Evolutionary conservation across 176 grass and related monocot species (phyloP).

Genomic region (Miscanthus lutarioriparius): DNA sequence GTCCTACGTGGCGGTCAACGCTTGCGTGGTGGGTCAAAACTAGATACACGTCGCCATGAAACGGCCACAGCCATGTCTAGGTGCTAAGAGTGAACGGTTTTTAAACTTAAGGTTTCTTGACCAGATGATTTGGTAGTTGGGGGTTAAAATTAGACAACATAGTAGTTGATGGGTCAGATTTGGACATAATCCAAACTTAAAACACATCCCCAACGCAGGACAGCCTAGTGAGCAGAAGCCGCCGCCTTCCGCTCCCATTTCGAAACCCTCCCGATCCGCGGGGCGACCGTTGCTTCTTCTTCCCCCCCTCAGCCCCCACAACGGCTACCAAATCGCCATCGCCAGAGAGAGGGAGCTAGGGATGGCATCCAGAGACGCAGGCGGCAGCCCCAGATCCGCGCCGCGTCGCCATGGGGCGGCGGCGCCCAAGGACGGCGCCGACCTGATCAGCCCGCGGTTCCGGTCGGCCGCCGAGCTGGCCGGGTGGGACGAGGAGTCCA

Average conservation of each 20-base stretch:
- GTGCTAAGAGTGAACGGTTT: no score
- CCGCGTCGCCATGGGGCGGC: neutral
- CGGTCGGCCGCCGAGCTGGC: conserved; percentile 75
- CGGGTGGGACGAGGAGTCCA: conserved; percentile 92
- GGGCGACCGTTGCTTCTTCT: neutral
- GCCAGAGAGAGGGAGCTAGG: neutral
- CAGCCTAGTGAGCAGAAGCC: no score
- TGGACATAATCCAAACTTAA: no score
- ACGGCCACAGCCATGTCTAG: no score
- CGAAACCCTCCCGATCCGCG: neutral
- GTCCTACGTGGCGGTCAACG: no score
- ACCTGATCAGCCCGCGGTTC: conserved; percentile 76
- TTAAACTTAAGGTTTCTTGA: no score
- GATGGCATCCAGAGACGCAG: conserved; percentile 28
- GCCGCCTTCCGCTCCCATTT: neutral
- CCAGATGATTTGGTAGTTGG: no score
- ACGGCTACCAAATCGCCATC: conserved; percentile 16
- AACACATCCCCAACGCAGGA: no score
- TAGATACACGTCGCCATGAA: no score
- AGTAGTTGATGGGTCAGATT: no score
- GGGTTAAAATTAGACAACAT: no score
- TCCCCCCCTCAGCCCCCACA: neutral
- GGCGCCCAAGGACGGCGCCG: conserved; percentile 38
- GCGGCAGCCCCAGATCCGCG: conserved; percentile 25
- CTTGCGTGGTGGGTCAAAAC: no score